Conservation (phyloP, 305 asterid species). For the Fraxinus ornus region DNA sequence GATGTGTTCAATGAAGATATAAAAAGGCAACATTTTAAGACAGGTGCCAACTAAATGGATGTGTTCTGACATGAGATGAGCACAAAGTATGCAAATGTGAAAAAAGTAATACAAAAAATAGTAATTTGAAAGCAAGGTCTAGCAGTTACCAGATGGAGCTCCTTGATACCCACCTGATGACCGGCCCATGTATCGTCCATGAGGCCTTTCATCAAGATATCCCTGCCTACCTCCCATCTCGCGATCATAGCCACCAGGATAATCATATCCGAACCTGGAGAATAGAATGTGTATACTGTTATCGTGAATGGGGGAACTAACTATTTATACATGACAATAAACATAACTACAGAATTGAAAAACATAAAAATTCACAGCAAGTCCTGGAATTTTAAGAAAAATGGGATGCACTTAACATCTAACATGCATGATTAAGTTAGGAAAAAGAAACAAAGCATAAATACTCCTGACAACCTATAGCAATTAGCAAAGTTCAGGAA, state of each 20-base stretch:
- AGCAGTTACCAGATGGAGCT: constrained; percentile 38
- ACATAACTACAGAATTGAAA: not conserved
- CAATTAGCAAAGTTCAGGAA: not conserved
- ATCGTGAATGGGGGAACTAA: not conserved
- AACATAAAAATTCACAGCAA: not conserved
- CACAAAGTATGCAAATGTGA: too few relatives aligned
- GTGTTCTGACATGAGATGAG: too few relatives aligned
- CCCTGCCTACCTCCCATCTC: constrained; percentile 80
- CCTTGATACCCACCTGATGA: constrained; percentile 76
- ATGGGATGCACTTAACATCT: not conserved
- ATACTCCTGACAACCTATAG: not conserved
- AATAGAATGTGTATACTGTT: not conserved
- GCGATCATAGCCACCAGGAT: constrained; percentile 83
- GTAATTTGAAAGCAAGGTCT: constrained; percentile 6
- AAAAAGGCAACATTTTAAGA: too few relatives aligned
- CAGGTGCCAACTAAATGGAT: not conserved
- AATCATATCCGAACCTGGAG: constrained; percentile 72
- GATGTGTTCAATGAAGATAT: too few relatives aligned
- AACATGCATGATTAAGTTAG: not conserved
- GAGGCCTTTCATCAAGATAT: constrained; percentile 84
- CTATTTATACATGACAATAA: constrained; percentile 1
- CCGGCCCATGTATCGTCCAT: constrained; percentile 75
- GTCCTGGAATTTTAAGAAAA: too few relatives aligned
- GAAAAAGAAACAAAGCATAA: not conserved
- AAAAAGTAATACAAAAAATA: too few relatives aligned